Evolutionary conservation across 306 rosid genomes (phyloP).

Genomic region (Oemleria cerasiformis): DNA sequence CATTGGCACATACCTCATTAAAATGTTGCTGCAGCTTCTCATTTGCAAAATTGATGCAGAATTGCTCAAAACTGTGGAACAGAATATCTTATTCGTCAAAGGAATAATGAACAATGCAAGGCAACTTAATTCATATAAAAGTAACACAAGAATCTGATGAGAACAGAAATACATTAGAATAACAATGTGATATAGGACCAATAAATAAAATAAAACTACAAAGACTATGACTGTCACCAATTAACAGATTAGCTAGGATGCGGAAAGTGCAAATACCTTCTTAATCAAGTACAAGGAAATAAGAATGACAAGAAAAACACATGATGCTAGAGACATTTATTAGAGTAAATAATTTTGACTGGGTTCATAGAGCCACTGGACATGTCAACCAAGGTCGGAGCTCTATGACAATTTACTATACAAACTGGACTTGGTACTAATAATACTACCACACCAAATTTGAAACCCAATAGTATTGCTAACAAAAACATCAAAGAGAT

Average conservation of each 20-base stretch:
- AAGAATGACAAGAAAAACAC: not conserved
- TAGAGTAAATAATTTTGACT: not conserved
- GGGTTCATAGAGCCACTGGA: not conserved
- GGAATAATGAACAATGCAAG: not conserved
- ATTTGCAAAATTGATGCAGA: constrained; percentile 96
- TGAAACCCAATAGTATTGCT: not conserved
- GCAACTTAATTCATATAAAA: not conserved
- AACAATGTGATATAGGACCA: not conserved
- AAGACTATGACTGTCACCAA: constrained; percentile 6
- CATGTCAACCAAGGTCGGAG: constrained; percentile 8
- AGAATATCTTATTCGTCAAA: constrained; percentile 22
- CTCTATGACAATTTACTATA: not conserved
- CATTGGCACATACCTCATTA: constrained; percentile 66
- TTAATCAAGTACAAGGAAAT: not conserved
- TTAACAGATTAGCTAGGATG: not conserved
- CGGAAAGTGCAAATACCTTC: constrained; percentile 2
- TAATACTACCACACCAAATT: not conserved
- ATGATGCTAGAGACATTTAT: not conserved
- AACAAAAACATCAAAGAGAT: not conserved
- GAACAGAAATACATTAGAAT: not conserved
- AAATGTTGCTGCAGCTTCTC: constrained; percentile 99
- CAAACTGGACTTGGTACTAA: not conserved
- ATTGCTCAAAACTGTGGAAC: constrained; percentile 89
- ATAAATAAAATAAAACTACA: not conserved
- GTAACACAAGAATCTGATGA: not conserved